Conservation (phyloP, 495 filamentous ascomycete species). For the Talaromyces stipitatus region DNA sequence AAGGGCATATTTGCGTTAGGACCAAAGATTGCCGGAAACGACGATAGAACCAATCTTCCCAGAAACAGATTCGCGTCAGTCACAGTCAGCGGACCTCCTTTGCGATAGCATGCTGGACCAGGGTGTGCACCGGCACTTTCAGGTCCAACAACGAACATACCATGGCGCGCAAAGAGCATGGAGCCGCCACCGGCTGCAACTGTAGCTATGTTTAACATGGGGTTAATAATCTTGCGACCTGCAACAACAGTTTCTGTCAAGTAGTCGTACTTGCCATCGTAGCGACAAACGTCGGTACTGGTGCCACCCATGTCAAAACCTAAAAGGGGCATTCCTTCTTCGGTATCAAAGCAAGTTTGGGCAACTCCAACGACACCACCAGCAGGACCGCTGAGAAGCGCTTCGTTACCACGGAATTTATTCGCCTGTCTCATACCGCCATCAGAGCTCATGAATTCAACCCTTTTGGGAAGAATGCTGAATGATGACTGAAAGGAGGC, state of each 20-base stretch:
- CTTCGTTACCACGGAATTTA: slow-evolving; percentile 50
- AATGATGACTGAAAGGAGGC: slow-evolving; percentile 68
- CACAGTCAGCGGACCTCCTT: slow-evolving; percentile 30
- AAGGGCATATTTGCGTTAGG: slow-evolving; percentile 81
- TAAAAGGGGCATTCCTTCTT: slow-evolving; percentile 83
- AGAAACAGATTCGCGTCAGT: slow-evolving; percentile 35
- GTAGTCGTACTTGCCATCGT: slow-evolving; percentile 90
- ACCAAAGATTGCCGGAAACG: slow-evolving; percentile 11
- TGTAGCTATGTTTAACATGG: slow-evolving; percentile 27
- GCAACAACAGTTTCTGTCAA: slow-evolving; percentile 94
- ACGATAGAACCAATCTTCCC: slow-evolving; percentile 11
- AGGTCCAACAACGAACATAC: slow-evolving; percentile 31
- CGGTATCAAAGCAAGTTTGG: slow-evolving; percentile 79
- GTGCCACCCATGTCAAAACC: slow-evolving; percentile 97
- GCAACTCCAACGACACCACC: slow-evolving; percentile 87
- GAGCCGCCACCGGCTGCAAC: slow-evolving; percentile 37
- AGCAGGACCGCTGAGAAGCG: slow-evolving; percentile 53
- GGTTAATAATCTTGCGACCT: slow-evolving; percentile 22
- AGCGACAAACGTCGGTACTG: slow-evolving; percentile 88
- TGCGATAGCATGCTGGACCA: slow-evolving; percentile 76
- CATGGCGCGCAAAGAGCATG: slow-evolving; percentile 27
- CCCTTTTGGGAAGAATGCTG: slow-evolving; percentile 17
- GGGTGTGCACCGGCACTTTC: slow-evolving; percentile 40
- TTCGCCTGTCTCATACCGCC: slow-evolving; percentile 48
- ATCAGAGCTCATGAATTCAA: slow-evolving; percentile 53